A percentile compares a stretch with the other conserved stretches of the same genome.
phyloP scores from a whole-genome alignment of 1,284 basidiomycete species.

The Moesziomyces parantarcticus region DNA sequence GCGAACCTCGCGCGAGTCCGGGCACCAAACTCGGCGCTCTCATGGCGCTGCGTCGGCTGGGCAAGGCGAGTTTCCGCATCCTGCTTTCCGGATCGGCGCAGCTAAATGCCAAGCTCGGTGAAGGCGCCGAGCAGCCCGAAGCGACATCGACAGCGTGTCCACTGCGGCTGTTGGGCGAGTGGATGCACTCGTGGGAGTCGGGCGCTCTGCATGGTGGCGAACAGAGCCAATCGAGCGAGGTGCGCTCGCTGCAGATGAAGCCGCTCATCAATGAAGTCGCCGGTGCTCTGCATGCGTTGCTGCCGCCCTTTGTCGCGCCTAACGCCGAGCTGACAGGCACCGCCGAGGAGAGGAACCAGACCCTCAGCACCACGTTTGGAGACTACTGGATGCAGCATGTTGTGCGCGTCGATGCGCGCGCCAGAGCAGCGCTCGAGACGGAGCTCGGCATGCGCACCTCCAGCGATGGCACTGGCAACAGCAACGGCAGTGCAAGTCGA shows the following conservation, averaged over 20 bases:
- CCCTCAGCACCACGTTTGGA: slow-evolving; percentile 24
- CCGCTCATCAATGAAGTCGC: slow-evolving; percentile 37
- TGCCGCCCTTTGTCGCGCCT: slow-evolving; percentile 38
- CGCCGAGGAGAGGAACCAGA: slow-evolving; percentile 23
- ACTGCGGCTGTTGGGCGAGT: slow-evolving; percentile 42
- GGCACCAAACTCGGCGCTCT: slow-evolving; percentile 65
- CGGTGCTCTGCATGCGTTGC: slow-evolving; percentile 37
- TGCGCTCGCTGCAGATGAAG: slow-evolving; percentile 26
- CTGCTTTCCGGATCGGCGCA: slow-evolving; percentile 41
- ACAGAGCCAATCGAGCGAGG: slow-evolving; percentile 3
- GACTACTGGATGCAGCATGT: slow-evolving; percentile 44
- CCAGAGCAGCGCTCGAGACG: slow-evolving; percentile 40
- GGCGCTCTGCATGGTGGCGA: slow-evolving; percentile 24
- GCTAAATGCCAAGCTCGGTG: slow-evolving; percentile 30
- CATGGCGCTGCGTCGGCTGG: slow-evolving; percentile 58
- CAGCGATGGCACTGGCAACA: background rate
- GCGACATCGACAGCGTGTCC: slow-evolving; percentile 20
- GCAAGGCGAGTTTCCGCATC: slow-evolving; percentile 58
- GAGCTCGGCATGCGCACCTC: slow-evolving; percentile 29
- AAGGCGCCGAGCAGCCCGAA: slow-evolving; percentile 12
- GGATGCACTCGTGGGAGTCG: slow-evolving; percentile 48
- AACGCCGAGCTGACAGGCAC: slow-evolving; percentile 22
- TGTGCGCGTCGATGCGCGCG: slow-evolving; percentile 25
- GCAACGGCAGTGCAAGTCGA: background rate
- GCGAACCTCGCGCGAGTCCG: slow-evolving; percentile 38